phyloP scores from a whole-genome alignment of 148 eudicot genomes.

The Nepenthes gracilis region DNA sequence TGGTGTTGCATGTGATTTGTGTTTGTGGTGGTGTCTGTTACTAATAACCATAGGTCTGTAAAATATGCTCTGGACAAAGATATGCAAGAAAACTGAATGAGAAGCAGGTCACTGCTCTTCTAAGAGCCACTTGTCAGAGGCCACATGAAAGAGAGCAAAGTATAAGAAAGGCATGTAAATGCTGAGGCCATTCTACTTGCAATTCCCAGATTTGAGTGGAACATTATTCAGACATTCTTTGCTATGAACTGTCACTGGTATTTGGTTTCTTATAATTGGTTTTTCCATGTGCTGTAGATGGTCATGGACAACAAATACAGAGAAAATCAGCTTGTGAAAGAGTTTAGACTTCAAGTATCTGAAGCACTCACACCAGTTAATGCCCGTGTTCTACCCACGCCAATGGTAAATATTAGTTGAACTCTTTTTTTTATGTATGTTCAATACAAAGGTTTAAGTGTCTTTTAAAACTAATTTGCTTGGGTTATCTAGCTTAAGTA shows the following conservation, averaged over 20 bases:
- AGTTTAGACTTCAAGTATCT: slow-evolving; percentile 56
- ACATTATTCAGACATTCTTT: neutral
- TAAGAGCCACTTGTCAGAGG: slow-evolving; percentile 75
- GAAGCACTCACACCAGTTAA: slow-evolving; percentile 31
- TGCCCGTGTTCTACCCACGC: slow-evolving; percentile 76
- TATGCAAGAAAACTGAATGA: slow-evolving; percentile 54
- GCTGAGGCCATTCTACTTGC: neutral
- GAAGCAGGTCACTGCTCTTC: slow-evolving; percentile 50
- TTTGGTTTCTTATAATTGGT: neutral
- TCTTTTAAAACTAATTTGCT: neutral
- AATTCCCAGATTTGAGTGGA: too few species aligned
- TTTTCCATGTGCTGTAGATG: slow-evolving; percentile 33
- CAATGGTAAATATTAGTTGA: slow-evolving; percentile 30
- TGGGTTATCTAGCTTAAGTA: slow-evolving; percentile 43
- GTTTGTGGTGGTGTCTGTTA: neutral
- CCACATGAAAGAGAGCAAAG: slow-evolving; percentile 40
- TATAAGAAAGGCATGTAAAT: slow-evolving; percentile 26
- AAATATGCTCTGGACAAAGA: slow-evolving; percentile 48
- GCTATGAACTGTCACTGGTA: neutral
- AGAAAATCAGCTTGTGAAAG: slow-evolving; percentile 26
- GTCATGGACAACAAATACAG: slow-evolving; percentile 30
- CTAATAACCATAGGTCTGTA: slow-evolving; percentile 29
- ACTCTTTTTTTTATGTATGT: neutral
- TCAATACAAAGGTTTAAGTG: neutral
- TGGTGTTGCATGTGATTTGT: neutral